These are phyloP conservation scores for Colletotrichum limetticola DNA, from an alignment of 2,329 filamentous ascomycete species.

Conservation along the genomic window DNA sequence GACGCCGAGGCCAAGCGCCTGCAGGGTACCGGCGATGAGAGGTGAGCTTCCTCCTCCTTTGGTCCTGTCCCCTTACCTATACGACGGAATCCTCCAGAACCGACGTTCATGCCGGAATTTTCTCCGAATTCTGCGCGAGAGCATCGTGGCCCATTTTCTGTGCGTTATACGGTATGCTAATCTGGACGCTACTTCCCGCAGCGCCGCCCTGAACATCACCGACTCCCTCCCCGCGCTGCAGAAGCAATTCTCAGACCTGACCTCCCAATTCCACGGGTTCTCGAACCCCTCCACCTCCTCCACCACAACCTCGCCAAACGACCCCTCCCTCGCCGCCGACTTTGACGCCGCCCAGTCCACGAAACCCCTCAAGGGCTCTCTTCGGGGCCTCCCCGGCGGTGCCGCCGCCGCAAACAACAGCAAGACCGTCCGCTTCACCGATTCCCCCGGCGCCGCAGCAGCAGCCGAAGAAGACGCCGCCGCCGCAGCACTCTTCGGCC, in stretches of 20 bases:
- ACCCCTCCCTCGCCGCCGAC: slow-evolving; percentile 69
- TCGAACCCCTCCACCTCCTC: slow-evolving; percentile 59
- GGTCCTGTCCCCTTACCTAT: background rate
- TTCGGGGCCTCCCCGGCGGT: slow-evolving; percentile 46
- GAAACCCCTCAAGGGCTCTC: slow-evolving; percentile 37
- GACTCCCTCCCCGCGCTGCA: slow-evolving; percentile 77
- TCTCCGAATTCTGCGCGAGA: slow-evolving; percentile 38
- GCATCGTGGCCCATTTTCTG: background rate
- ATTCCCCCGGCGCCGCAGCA: slow-evolving; percentile 59
- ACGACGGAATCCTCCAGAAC: background rate
- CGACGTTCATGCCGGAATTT: slow-evolving; percentile 12
- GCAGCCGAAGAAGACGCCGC: slow-evolving; percentile 53
- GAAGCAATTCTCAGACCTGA: slow-evolving; percentile 80
- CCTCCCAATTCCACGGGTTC: slow-evolving; percentile 81
- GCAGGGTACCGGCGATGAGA: slow-evolving; percentile 71
- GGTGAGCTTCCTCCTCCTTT: slow-evolving; percentile 54
- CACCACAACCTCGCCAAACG: slow-evolving; percentile 71
- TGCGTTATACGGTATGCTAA: background rate
- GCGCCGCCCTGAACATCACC: slow-evolving; percentile 60
- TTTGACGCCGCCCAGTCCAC: slow-evolving; percentile 71
- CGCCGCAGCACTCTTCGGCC: slow-evolving; percentile 57
- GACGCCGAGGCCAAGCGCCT: slow-evolving; percentile 72
- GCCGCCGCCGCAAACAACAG: slow-evolving; percentile 51
- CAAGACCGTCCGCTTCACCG: slow-evolving; percentile 89
- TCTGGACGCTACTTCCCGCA: slow-evolving; percentile 34